These are phyloP conservation scores for Aspergillus diversus DNA, from an alignment of 495 filamentous ascomycete species.

Conservation along the genomic window DNA sequence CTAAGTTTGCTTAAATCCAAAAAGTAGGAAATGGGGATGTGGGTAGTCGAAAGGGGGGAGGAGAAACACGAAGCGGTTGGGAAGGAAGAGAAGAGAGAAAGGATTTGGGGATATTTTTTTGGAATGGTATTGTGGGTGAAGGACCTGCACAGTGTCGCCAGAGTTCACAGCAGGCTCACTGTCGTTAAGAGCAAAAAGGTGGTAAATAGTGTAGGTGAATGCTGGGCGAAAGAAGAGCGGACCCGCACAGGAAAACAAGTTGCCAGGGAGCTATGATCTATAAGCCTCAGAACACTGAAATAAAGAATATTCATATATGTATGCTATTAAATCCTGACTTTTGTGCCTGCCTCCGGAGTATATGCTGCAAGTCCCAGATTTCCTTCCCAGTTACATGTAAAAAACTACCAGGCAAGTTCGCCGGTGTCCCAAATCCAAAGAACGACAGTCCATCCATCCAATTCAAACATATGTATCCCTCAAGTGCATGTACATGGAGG, in stretches of 20 bases:
- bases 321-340: conserved; percentile 18
- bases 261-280: neutral
- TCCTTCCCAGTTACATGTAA: conserved; percentile 1
- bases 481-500: neutral
- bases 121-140: neutral
- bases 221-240: neutral
- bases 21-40: neutral
- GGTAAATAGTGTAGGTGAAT: neutral
- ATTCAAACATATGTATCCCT: conserved; percentile 3
- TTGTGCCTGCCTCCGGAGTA: conserved; percentile 13
- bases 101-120: conserved; percentile 2
- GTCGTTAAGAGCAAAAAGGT: neutral
- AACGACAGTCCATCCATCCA: conserved; percentile 10
- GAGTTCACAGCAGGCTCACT: neutral
- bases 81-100: neutral
- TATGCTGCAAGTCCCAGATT: conserved; percentile 19
- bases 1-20: neutral
- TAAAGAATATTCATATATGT: neutral
- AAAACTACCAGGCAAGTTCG: conserved; percentile 3
- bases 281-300: neutral
- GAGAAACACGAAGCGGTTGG: conserved; percentile 2
- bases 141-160: neutral
- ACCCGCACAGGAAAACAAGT: neutral
- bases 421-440: conserved; percentile 12
- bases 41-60: conserved; percentile 1